A percentile compares a stretch with the other conserved stretches of the same genome.
These are phyloP conservation scores for Peniophora sp. DNA, from an alignment of 1,284 basidiomycete species.

Conservation along the genomic window DNA sequence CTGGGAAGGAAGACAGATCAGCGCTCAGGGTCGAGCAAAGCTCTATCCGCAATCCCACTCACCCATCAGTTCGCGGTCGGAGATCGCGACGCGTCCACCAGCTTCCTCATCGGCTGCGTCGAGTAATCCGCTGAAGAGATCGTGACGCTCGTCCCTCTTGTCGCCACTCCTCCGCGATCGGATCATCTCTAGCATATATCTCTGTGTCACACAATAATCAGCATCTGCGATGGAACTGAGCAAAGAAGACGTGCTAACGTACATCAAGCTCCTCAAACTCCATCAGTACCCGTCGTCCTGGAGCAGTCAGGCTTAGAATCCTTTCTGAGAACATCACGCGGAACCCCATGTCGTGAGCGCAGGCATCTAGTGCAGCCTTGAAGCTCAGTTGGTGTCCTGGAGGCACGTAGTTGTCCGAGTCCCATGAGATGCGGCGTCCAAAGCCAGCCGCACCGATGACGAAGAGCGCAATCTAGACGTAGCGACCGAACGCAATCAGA, in stretches of 20 bases:
- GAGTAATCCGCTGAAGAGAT: slow-evolving; percentile 42
- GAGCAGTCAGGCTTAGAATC: slow-evolving; percentile 27
- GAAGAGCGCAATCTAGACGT: slow-evolving; percentile 18
- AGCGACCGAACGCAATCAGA: slow-evolving; percentile 45
- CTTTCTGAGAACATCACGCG: slow-evolving; percentile 33
- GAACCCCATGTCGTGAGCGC: slow-evolving; percentile 30
- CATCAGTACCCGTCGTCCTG: slow-evolving; percentile 20
- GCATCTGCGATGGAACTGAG: background rate
- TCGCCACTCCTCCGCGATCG: slow-evolving; percentile 25
- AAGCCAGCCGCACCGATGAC: slow-evolving; percentile 28
- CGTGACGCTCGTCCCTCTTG: slow-evolving; percentile 29
- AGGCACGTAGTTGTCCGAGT: slow-evolving; percentile 6
- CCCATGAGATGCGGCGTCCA: slow-evolving; percentile 25
- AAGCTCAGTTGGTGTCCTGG: slow-evolving; percentile 13
- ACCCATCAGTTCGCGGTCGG: slow-evolving; percentile 40
- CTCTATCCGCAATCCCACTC: slow-evolving; percentile 1
- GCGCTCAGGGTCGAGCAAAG: background rate
- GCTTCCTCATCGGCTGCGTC: slow-evolving; percentile 29
- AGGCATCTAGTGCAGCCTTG: slow-evolving; percentile 34
- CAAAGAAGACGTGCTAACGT: background rate
- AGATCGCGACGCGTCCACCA: slow-evolving; percentile 23
- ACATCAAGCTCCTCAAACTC: slow-evolving; percentile 40
- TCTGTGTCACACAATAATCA: slow-evolving; percentile 16
- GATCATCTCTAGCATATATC: slow-evolving; percentile 46
- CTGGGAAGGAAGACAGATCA: too few species aligned